Conservation (phyloP, 2,329 filamentous ascomycete genomes). For the Scedosporium aurantiacum region DNA sequence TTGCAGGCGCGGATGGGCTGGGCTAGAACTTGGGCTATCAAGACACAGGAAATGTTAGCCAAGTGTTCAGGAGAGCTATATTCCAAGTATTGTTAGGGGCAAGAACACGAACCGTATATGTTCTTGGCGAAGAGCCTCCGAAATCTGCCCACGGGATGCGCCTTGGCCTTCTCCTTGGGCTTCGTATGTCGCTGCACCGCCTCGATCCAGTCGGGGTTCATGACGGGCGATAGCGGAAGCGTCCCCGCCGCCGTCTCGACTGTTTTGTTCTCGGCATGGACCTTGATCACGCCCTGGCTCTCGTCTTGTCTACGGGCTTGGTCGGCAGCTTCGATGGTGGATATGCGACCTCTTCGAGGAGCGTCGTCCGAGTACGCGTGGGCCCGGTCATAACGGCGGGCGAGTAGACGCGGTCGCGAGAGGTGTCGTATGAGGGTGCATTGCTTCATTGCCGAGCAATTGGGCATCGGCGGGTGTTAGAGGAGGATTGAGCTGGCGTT, state of each 20-base stretch:
- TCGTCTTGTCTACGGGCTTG: background rate
- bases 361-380: conserved; percentile 1
- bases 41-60: too few species aligned
- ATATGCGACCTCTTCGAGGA: background rate
- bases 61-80: too few species aligned
- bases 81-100: too few species aligned
- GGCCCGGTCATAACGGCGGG: background rate
- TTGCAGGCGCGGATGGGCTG: conserved; percentile 47
- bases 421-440: background rate
- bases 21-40: conserved; percentile 48
- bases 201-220: conserved; percentile 38
- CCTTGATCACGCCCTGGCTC: background rate
- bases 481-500: too few species aligned
- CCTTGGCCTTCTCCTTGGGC: conserved; percentile 20
- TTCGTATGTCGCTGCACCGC: conserved; percentile 31
- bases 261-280: conserved; percentile 21
- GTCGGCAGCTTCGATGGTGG: background rate
- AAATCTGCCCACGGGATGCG: conserved; percentile 31
- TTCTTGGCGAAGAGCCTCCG: conserved; percentile 50
- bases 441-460: background rate
- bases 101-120: conserved; percentile 42
- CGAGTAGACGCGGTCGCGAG: background rate
- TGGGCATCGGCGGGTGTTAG: background rate
- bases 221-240: conserved; percentile 43
- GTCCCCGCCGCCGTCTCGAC: conserved; percentile 32